Conservation (phyloP, 2,329 filamentous ascomycete species). For the Metarhizium robertsii region DNA sequence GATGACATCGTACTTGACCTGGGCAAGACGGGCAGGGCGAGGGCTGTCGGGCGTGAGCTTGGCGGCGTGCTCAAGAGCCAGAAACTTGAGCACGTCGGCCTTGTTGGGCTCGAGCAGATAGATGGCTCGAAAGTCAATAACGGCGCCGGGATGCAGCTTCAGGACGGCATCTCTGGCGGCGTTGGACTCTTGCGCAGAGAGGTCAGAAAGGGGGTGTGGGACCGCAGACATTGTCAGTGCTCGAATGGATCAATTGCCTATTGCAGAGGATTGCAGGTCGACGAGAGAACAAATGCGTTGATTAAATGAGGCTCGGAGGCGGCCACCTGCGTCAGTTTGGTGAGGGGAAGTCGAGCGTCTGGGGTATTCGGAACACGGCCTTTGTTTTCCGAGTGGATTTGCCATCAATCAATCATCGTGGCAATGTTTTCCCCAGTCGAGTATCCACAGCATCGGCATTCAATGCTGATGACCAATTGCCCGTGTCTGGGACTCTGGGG, state of each 20-base stretch:
- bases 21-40: slow-evolving; percentile 28
- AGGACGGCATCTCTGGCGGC: slow-evolving; percentile 25
- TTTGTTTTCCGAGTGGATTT: background rate
- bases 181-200: slow-evolving; percentile 20
- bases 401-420: no score
- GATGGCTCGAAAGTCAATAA: slow-evolving; percentile 38
- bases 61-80: slow-evolving; percentile 32
- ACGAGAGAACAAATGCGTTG: background rate
- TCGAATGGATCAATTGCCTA: background rate
- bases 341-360: no score
- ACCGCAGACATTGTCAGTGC: background rate
- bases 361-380: background rate
- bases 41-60: slow-evolving; percentile 16
- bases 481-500: no score
- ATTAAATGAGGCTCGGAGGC: no score
- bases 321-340: no score
- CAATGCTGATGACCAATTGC: no score
- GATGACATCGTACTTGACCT: slow-evolving; percentile 30
- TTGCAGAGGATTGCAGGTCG: background rate
- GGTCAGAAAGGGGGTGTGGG: slow-evolving; percentile 23
- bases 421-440: no score
- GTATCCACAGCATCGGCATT: no score
- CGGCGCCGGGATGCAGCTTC: slow-evolving; percentile 16
- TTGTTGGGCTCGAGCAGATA: slow-evolving; percentile 43
- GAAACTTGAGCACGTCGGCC: slow-evolving; percentile 31